Percentiles rank a stretch among this genome's conserved stretches.
Evolutionary conservation across 2,329 filamentous ascomycete genomes (phyloP).

Genomic region (Fusarium proliferatum): DNA sequence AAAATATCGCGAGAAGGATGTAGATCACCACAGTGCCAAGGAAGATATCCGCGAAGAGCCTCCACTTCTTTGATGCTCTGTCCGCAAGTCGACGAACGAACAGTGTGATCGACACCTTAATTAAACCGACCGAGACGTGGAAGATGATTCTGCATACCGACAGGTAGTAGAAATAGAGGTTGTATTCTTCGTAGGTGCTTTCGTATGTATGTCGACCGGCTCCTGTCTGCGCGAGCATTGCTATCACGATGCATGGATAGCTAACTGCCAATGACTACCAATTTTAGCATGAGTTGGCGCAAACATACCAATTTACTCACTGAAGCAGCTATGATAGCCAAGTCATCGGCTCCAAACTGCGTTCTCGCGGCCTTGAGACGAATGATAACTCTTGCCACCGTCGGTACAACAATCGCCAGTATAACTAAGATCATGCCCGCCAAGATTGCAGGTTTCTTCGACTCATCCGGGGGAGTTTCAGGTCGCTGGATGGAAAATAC

Average conservation of each 20-base stretch:
- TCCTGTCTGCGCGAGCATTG: slow-evolving; percentile 13
- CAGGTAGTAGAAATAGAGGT: slow-evolving; percentile 19
- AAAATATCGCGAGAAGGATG: slow-evolving; percentile 20
- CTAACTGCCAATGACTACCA: slow-evolving; percentile 1
- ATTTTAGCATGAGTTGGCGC: not conserved
- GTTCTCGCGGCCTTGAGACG: not conserved
- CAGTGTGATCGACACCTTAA: slow-evolving; percentile 22
- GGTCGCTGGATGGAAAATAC: slow-evolving; percentile 8
- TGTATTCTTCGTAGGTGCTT: slow-evolving; percentile 18
- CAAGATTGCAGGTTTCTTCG: slow-evolving; percentile 12
- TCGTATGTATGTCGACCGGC: slow-evolving; percentile 22
- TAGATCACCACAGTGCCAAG: slow-evolving; percentile 18
- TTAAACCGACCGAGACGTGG: slow-evolving; percentile 14
- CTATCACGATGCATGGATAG: slow-evolving; percentile 17
- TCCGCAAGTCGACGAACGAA: slow-evolving; percentile 24
- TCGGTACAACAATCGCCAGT: slow-evolving; percentile 22
- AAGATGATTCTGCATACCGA: slow-evolving; percentile 15
- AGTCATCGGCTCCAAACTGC: slow-evolving; percentile 16
- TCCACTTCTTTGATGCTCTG: slow-evolving; percentile 14
- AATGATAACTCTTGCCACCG: slow-evolving; percentile 5
- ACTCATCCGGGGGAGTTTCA: slow-evolving; percentile 4
- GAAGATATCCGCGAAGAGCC: slow-evolving; percentile 19
- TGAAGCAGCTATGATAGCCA: slow-evolving; percentile 18
- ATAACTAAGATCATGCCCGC: slow-evolving; percentile 26
- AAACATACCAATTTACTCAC: not conserved